Conservation (phyloP, 2,329 filamentous ascomycete species). For the Cladorrhinum sp. region DNA sequence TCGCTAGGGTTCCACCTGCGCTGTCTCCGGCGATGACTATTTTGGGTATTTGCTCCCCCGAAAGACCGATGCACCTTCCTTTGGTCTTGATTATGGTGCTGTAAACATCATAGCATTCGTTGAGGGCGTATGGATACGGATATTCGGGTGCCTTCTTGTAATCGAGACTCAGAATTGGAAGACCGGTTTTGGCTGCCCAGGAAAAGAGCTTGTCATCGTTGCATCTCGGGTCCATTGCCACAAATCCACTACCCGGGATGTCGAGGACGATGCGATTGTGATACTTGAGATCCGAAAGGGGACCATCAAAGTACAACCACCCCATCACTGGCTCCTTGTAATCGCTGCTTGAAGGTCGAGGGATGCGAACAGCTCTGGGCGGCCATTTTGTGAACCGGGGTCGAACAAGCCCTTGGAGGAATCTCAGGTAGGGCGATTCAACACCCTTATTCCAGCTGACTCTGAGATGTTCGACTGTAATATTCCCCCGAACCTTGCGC, state of each 20-base stretch:
- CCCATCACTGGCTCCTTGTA: slow-evolving; percentile 80
- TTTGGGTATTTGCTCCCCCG: slow-evolving; percentile 61
- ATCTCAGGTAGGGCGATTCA: slow-evolving; percentile 72
- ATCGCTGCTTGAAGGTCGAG: slow-evolving; percentile 72
- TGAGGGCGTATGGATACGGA: slow-evolving; percentile 80
- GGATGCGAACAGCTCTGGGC: slow-evolving; percentile 79
- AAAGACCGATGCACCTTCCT: slow-evolving; percentile 74
- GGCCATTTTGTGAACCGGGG: slow-evolving; percentile 78
- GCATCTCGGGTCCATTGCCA: slow-evolving; percentile 92
- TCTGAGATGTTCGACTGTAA: slow-evolving; percentile 88
- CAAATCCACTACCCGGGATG: slow-evolving; percentile 90
- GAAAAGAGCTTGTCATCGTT: slow-evolving; percentile 92
- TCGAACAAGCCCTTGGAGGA: slow-evolving; percentile 68
- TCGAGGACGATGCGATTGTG: slow-evolving; percentile 81
- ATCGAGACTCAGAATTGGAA: slow-evolving; percentile 88
- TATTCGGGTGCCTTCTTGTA: slow-evolving; percentile 85
- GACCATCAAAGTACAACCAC: slow-evolving; percentile 94
- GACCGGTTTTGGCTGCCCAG: slow-evolving; percentile 83
- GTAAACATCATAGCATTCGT: slow-evolving; percentile 87
- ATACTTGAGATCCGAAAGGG: slow-evolving; percentile 70
- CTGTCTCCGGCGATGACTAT: slow-evolving; percentile 77
- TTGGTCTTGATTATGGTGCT: slow-evolving; percentile 67
- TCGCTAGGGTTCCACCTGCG: slow-evolving; percentile 76
- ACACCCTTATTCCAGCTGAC: slow-evolving; percentile 95
- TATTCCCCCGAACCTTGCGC: slow-evolving; percentile 76